These are phyloP conservation scores for Tylopilus plumbeoviolaceoides DNA, from an alignment of 768 basidiomycete genomes.

Conservation along the genomic window DNA sequence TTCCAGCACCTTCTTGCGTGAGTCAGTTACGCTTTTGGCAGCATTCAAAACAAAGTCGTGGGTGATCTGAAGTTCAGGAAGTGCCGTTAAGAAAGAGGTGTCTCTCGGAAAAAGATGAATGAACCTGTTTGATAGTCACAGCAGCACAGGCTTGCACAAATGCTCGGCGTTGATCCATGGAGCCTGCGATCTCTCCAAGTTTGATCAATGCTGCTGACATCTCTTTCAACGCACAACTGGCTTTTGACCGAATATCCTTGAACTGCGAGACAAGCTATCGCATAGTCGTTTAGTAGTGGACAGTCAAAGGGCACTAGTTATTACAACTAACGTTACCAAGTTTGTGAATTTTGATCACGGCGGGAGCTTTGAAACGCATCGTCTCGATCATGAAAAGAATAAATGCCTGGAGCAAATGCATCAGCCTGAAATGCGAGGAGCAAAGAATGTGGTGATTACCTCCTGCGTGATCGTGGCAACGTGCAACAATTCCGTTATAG, in stretches of 20 bases:
- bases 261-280: constrained; percentile 61
- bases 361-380: constrained; percentile 65
- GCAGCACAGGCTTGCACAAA: constrained; percentile 50
- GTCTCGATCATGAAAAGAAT: constrained; percentile 68
- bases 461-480: constrained; percentile 73
- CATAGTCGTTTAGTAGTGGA: constrained; percentile 4
- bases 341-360: constrained; percentile 69
- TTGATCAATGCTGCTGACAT: constrained; percentile 52
- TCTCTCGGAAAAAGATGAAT: neutral
- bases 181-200: constrained; percentile 48
- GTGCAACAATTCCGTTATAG: constrained; percentile 62
- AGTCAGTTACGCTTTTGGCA: constrained; percentile 63
- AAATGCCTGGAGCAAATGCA: constrained; percentile 49
- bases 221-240: constrained; percentile 47
- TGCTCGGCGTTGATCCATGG: constrained; percentile 47
- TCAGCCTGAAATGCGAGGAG: neutral
- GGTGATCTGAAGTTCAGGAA: constrained; percentile 44
- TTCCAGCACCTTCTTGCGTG: constrained; percentile 67
- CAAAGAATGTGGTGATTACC: constrained; percentile 32
- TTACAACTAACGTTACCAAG: constrained; percentile 55
- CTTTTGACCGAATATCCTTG: constrained; percentile 57
- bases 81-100: neutral
- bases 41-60: constrained; percentile 59
- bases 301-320: neutral
- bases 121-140: constrained; percentile 36